Conservation (phyloP, 768 basidiomycete genomes). For the Tylopilus plumbeoviolaceoides region DNA sequence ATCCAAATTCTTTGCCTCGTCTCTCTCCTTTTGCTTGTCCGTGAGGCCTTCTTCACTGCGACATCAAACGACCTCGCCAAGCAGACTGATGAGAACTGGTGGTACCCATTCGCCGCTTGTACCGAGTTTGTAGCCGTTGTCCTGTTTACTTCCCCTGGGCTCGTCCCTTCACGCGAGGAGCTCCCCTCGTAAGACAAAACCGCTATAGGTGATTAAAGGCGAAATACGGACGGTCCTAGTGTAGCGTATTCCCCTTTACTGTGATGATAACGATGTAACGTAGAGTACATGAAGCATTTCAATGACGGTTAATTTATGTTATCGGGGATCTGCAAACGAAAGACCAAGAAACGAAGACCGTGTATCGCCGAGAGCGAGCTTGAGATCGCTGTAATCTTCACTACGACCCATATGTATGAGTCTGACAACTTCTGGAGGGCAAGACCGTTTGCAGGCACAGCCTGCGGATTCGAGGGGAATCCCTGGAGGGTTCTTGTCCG, state of each 20-base stretch:
- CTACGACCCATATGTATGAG: too few species aligned
- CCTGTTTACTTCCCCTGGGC: constrained; percentile 30
- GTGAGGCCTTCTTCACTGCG: constrained; percentile 30
- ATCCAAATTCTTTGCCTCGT: constrained; percentile 26
- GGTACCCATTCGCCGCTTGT: constrained; percentile 32
- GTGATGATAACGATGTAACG: not conserved
- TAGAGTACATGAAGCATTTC: not conserved
- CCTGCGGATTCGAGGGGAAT: too few species aligned
- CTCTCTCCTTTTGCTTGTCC: constrained; percentile 23
- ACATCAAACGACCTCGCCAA: constrained; percentile 15
- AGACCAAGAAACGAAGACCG: not conserved
- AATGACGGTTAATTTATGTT: not conserved
- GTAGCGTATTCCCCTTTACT: not conserved
- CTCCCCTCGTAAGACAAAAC: constrained; percentile 16
- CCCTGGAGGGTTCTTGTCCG: too few species aligned
- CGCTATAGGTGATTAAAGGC: not conserved
- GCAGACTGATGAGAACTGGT: constrained; percentile 30
- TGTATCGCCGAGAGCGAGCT: not conserved
- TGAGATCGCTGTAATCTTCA: not conserved
- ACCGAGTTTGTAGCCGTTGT: constrained; percentile 31
- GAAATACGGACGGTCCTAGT: not conserved
- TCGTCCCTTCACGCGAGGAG: constrained; percentile 30
- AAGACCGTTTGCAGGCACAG: too few species aligned
- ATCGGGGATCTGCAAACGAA: not conserved
- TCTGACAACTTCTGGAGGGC: not conserved